A percentile compares a stretch with the other conserved stretches of the same genome.
These are phyloP conservation scores for Didymella lethalis DNA, from an alignment of 2,329 filamentous ascomycete species.

Conservation along the genomic window DNA sequence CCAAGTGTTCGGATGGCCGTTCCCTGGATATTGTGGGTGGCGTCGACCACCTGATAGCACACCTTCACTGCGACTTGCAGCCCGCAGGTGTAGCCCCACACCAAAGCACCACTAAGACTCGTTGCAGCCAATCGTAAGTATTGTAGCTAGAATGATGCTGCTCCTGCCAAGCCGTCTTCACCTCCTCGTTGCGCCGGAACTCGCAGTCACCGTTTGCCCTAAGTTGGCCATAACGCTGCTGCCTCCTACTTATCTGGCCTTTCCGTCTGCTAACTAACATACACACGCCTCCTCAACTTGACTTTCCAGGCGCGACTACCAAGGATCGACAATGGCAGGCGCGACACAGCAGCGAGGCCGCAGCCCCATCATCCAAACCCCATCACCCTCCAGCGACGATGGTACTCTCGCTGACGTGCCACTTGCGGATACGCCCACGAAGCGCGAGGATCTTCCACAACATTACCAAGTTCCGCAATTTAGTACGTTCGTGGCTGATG, in stretches of 20 bases:
- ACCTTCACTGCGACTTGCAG: not conserved
- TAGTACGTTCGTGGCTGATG: not conserved
- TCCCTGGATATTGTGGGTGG: not conserved
- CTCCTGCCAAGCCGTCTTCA: not conserved
- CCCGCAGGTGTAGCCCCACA: not conserved
- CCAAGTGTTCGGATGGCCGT: not conserved
- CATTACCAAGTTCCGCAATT: not conserved
- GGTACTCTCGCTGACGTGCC: not conserved
- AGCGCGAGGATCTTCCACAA: not conserved
- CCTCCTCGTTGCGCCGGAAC: not conserved
- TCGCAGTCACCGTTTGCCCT: slow-evolving; percentile 9
- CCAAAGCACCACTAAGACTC: not conserved
- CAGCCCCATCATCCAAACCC: not conserved
- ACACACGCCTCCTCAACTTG: not conserved
- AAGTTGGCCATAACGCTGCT: slow-evolving; percentile 1
- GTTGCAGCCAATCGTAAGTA: not conserved
- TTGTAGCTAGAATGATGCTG: not conserved
- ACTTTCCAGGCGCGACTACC: not conserved
- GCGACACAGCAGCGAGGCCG: slow-evolving; percentile 1
- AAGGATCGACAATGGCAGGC: not conserved
- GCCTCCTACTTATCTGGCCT: not conserved
- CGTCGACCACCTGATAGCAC: not conserved
- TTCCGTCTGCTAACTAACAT: not conserved
- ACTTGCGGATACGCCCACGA: not conserved
- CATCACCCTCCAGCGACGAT: not conserved